Evolutionary conservation across 345 rosid genomes (phyloP).

Genomic region (Lagerstroemia speciosa): DNA sequence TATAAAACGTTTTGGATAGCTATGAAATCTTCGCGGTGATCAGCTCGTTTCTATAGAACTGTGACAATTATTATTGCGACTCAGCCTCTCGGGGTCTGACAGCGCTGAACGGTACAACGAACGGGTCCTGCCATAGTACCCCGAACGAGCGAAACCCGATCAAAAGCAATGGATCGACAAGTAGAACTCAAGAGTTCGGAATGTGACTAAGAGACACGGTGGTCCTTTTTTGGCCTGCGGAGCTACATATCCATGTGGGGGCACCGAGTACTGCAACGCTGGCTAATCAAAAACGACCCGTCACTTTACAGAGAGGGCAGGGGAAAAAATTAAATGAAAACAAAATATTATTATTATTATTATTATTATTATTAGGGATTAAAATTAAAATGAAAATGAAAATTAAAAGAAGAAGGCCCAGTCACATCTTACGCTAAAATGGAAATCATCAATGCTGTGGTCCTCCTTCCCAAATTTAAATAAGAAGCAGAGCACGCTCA

Average conservation of each 20-base stretch:
- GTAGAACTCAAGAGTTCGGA: background rate
- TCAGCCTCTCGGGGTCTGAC: background rate
- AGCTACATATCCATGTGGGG: background rate
- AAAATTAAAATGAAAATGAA: no score
- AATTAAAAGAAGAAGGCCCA: constrained; percentile 19
- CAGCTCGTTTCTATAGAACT: background rate
- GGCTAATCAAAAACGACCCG: background rate
- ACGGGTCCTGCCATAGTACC: background rate
- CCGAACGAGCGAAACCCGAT: background rate
- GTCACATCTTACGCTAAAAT: constrained; percentile 42
- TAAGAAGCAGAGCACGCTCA: background rate
- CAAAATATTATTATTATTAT: background rate
- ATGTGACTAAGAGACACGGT: background rate
- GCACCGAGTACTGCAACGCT: background rate
- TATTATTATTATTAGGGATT: background rate
- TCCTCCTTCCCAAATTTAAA: constrained; percentile 1
- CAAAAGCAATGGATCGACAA: background rate
- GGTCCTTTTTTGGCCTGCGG: background rate
- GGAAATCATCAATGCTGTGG: constrained; percentile 12
- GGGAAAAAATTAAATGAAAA: background rate
- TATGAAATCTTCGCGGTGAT: no score
- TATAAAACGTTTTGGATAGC: no score
- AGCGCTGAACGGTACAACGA: background rate
- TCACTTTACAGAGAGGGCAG: background rate
- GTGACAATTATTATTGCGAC: background rate